Evolutionary conservation across 1,284 basidiomycete genomes (phyloP).

Genomic region (Hymenochaete sp.): DNA sequence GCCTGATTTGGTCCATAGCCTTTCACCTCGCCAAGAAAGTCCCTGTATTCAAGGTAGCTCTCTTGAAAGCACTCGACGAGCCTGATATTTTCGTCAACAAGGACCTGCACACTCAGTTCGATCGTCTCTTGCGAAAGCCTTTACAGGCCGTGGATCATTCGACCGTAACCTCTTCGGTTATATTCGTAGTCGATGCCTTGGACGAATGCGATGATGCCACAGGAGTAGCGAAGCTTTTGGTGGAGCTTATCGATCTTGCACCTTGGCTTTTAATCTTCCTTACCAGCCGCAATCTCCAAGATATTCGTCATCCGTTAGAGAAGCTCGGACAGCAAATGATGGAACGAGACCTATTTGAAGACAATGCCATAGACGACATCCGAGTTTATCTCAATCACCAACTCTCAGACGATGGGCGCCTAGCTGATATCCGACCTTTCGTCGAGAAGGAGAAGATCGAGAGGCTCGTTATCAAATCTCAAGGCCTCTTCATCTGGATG

Average conservation of each 20-base stretch:
- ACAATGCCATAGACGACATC: too few relatives aligned
- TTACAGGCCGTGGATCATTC: too few relatives aligned
- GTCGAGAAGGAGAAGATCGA: slow-evolving; percentile 15
- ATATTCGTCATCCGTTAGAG: too few relatives aligned
- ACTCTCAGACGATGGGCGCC: too few relatives aligned
- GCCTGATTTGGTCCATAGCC: neutral
- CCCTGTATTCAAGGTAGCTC: neutral
- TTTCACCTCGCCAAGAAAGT: neutral
- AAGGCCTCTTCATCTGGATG: slow-evolving; percentile 25
- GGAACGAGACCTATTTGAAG: neutral
- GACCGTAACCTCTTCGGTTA: too few relatives aligned
- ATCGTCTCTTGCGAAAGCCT: too few relatives aligned
- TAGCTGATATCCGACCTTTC: neutral
- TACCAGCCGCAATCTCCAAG: slow-evolving; percentile 7
- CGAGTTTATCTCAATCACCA: too few relatives aligned
- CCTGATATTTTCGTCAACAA: neutral
- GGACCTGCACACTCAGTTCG: neutral
- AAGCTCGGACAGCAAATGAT: too few relatives aligned
- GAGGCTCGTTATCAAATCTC: slow-evolving; percentile 20
- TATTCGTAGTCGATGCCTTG: slow-evolving; percentile 8
- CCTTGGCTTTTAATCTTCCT: slow-evolving; percentile 8
- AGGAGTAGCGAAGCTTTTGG: too few relatives aligned
- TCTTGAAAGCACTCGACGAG: neutral
- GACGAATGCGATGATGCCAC: slow-evolving; percentile 11
- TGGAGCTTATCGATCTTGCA: neutral